These are phyloP conservation scores for Leavenworthia alabamica DNA, from an alignment of 345 rosid genomes.

Conservation along the genomic window DNA sequence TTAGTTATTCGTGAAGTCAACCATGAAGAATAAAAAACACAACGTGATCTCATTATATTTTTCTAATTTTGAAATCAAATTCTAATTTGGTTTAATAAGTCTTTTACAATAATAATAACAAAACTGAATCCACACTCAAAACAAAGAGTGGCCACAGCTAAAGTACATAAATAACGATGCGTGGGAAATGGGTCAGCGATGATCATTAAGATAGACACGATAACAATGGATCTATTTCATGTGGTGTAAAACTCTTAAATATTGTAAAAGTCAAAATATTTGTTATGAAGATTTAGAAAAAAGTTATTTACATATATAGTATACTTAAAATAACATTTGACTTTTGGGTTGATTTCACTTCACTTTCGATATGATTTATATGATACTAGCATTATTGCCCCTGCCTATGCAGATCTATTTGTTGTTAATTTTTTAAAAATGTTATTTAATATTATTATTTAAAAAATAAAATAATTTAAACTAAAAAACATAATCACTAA, in stretches of 20 bases:
- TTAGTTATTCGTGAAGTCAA: slow-evolving; percentile 4
- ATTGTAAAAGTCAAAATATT: slow-evolving; percentile 18
- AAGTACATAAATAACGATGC: slow-evolving; percentile 20
- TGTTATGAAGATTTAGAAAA: background rate
- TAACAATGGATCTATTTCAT: slow-evolving; percentile 33
- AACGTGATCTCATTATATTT: background rate
- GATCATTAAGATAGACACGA: slow-evolving; percentile 32
- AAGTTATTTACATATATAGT: background rate
- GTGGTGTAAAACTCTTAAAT: slow-evolving; percentile 22
- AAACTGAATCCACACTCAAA: background rate
- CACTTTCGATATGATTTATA: background rate
- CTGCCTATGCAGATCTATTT: too few relatives aligned
- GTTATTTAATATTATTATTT: too few relatives aligned
- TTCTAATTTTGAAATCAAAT: background rate
- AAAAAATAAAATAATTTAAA: too few relatives aligned
- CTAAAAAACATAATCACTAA: too few relatives aligned
- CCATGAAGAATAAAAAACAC: background rate
- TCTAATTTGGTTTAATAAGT: background rate
- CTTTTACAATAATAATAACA: background rate
- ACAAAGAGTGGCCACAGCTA: background rate
- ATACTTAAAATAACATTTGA: background rate
- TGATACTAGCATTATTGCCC: too few relatives aligned
- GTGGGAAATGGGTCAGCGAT: slow-evolving; percentile 25
- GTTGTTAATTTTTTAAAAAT: too few relatives aligned
- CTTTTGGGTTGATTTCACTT: background rate